Conservation (phyloP, 2,329 filamentous ascomycete species). For the Sporothrix brunneoviolacea region DNA sequence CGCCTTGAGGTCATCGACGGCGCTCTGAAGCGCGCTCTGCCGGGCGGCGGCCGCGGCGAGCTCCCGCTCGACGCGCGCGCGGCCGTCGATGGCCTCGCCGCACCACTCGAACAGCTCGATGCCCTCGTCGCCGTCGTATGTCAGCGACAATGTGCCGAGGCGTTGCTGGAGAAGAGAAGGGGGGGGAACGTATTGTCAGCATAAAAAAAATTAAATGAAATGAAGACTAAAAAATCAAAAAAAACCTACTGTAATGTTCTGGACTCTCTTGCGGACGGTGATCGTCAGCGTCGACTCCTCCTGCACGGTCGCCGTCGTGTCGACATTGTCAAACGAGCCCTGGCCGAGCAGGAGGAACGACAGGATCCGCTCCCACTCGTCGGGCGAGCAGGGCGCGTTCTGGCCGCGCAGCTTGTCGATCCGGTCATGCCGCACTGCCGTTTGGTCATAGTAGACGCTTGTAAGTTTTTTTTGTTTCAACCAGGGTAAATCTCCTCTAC, state of each 20-base stretch:
- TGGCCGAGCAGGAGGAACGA: slow-evolving; percentile 47
- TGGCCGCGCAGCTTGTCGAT: slow-evolving; percentile 46
- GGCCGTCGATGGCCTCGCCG: slow-evolving; percentile 46
- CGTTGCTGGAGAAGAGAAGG: slow-evolving; percentile 48
- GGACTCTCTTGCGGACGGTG: slow-evolving; percentile 57
- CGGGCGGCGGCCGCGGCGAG: slow-evolving; percentile 36
- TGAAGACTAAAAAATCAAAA: neutral
- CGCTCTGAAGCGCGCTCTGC: slow-evolving; percentile 43
- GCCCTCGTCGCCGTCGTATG: slow-evolving; percentile 48
- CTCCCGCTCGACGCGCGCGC: slow-evolving; percentile 37
- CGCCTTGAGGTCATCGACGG: slow-evolving; percentile 50
- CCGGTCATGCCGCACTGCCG: slow-evolving; percentile 49
- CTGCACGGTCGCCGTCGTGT: slow-evolving; percentile 53
- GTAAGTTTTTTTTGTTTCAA: neutral
- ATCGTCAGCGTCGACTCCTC: slow-evolving; percentile 50
- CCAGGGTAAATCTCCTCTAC: too few relatives aligned
- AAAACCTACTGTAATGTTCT: slow-evolving; percentile 60
- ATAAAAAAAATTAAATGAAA: neutral
- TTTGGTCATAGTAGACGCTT: neutral
- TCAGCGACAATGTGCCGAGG: slow-evolving; percentile 58
- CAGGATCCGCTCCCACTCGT: slow-evolving; percentile 63
- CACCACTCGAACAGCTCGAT: slow-evolving; percentile 68
- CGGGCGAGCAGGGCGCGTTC: slow-evolving; percentile 47
- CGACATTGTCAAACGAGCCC: slow-evolving; percentile 45
- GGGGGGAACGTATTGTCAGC: too few relatives aligned